phyloP scores from a whole-genome alignment of 2,329 filamentous ascomycete genomes.

The Scedosporium dehoogii region DNA sequence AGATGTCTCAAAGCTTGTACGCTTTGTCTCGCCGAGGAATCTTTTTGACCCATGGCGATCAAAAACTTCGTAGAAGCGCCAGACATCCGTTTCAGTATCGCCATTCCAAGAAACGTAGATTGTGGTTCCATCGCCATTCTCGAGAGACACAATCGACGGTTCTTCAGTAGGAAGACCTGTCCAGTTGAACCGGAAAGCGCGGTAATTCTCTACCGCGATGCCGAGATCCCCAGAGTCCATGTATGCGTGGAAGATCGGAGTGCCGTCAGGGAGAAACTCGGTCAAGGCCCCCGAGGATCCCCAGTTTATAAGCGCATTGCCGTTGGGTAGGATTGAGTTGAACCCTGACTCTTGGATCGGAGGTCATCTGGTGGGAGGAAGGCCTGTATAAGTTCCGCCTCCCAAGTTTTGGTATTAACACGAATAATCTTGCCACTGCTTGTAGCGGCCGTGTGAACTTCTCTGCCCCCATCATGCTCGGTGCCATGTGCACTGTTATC shows the following conservation, averaged over 20 bases:
- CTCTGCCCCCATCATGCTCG: slow-evolving; percentile 23
- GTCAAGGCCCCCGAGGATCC: slow-evolving; percentile 38
- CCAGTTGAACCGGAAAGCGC: slow-evolving; percentile 45
- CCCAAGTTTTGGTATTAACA: slow-evolving; percentile 33
- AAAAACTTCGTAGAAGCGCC: slow-evolving; percentile 37
- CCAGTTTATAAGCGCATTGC: slow-evolving; percentile 47
- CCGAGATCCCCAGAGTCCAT: slow-evolving; percentile 27
- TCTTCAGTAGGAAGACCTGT: slow-evolving; percentile 28
- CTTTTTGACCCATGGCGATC: slow-evolving; percentile 22
- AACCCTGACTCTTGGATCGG: slow-evolving; percentile 36
- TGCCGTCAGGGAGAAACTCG: slow-evolving; percentile 36
- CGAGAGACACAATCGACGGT: slow-evolving; percentile 17
- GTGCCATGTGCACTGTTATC: slow-evolving; percentile 40
- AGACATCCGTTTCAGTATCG: slow-evolving; percentile 32
- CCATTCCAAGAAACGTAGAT: slow-evolving; percentile 46
- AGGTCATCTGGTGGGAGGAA: slow-evolving; percentile 39
- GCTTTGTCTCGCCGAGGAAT: slow-evolving; percentile 25
- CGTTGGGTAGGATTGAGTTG: slow-evolving; percentile 44
- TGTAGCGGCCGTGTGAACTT: slow-evolving; percentile 12
- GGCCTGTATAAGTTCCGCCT: slow-evolving; percentile 33
- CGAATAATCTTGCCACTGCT: slow-evolving; percentile 37
- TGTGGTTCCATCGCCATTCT: slow-evolving; percentile 13
- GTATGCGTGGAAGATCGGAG: slow-evolving; percentile 41
- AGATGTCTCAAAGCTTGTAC: slow-evolving; percentile 34
- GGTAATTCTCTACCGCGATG: slow-evolving; percentile 39